Percentiles rank a stretch among this genome's conserved stretches.
phyloP scores from a whole-genome alignment of 176 grass and related monocot species.

The Phoenix dactylifera region DNA sequence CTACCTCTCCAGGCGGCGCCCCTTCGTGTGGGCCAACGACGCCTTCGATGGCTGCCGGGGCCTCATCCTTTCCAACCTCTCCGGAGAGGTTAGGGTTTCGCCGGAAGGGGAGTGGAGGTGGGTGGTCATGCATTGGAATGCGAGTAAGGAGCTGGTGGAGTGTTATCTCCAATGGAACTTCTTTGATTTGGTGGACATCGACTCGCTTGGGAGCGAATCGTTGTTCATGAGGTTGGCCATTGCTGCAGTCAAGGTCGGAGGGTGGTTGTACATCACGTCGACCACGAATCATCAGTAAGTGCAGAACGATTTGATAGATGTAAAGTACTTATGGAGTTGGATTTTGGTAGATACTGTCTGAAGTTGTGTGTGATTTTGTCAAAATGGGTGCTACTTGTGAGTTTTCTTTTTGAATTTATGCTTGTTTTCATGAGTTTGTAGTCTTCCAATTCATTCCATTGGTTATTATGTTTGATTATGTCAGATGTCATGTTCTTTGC shows the following conservation, averaged over 20 bases:
- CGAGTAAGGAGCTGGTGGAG: slow-evolving; percentile 52
- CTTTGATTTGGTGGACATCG: slow-evolving; percentile 84
- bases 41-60: slow-evolving; percentile 65
- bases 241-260: slow-evolving; percentile 57
- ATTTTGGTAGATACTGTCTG: no score
- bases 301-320: neutral
- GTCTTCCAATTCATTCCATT: no score
- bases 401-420: no score
- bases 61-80: slow-evolving; percentile 51
- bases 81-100: slow-evolving; percentile 4
- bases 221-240: slow-evolving; percentile 51
- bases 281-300: slow-evolving; percentile 56
- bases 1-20: slow-evolving; percentile 55
- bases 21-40: slow-evolving; percentile 95
- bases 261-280: slow-evolving; percentile 73
- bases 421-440: no score
- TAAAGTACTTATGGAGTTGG: no score
- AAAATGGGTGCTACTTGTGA: no score
- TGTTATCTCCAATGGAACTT: slow-evolving; percentile 61
- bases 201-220: slow-evolving; percentile 72
- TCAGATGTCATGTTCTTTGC: no score
- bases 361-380: no score
- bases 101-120: slow-evolving; percentile 33
- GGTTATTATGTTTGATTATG: no score
- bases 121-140: slow-evolving; percentile 71